These are phyloP conservation scores for Candida fluviatilis DNA, from an alignment of 805 yeast genomes.

Conservation along the genomic window DNA sequence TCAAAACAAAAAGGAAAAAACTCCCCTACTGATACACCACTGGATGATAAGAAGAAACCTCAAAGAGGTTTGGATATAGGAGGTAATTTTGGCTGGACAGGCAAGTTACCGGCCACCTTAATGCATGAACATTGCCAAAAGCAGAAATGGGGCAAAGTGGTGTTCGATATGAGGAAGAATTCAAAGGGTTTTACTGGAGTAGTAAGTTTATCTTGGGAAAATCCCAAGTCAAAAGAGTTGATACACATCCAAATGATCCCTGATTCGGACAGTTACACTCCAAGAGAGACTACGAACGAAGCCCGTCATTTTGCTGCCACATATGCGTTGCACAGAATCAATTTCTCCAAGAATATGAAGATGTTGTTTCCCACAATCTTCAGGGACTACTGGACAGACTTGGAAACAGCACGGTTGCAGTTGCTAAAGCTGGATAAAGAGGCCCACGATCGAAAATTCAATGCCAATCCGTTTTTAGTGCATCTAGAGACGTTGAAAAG, in stretches of 20 bases:
- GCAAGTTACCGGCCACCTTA: slow-evolving; percentile 83
- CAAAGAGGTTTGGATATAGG: slow-evolving; percentile 39
- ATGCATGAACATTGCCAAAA: slow-evolving; percentile 85
- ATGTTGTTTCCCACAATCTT: slow-evolving; percentile 86
- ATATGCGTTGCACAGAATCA: slow-evolving; percentile 73
- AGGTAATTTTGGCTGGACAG: slow-evolving; percentile 84
- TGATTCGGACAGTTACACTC: slow-evolving; percentile 44
- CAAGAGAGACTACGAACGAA: slow-evolving; percentile 80
- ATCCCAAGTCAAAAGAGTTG: slow-evolving; percentile 75
- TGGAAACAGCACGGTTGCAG: slow-evolving; percentile 58
- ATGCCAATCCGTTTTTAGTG: slow-evolving; percentile 73
- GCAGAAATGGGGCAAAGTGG: slow-evolving; percentile 84
- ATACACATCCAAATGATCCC: slow-evolving; percentile 56
- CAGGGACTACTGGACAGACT: slow-evolving; percentile 68
- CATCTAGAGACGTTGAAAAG: slow-evolving; percentile 53
- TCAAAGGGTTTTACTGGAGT: slow-evolving; percentile 58
- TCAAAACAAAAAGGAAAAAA: background rate
- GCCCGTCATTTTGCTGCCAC: slow-evolving; percentile 92
- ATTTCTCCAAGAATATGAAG: slow-evolving; percentile 76
- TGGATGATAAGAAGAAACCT: slow-evolving; percentile 24
- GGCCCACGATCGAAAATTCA: slow-evolving; percentile 51
- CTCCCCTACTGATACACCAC: background rate
- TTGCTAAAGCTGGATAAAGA: slow-evolving; percentile 43
- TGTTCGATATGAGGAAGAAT: slow-evolving; percentile 59
- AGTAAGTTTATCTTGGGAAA: slow-evolving; percentile 62